Evolutionary conservation across 192 early-diverging fungal species (phyloP).

Genomic region (Coemansia nantahalensis): DNA sequence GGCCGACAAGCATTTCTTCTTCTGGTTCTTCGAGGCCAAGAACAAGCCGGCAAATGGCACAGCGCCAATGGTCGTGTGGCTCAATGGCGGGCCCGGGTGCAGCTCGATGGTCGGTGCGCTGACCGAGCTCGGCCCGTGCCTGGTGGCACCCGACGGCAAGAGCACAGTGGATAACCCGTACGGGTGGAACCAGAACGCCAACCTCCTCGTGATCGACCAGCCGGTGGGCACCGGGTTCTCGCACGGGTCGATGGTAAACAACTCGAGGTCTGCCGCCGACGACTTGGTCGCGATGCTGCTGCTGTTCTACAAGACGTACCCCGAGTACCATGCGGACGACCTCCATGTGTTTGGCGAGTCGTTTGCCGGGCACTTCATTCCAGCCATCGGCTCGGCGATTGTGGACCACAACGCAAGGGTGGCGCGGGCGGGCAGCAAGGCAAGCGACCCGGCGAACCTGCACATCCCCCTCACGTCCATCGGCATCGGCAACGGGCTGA

Average conservation of each 20-base stretch:
- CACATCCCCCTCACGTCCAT: constrained; percentile 62
- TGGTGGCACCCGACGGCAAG: constrained; percentile 65
- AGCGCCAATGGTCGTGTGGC: constrained; percentile 75
- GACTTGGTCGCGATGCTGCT: constrained; percentile 87
- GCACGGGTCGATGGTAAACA: constrained; percentile 66
- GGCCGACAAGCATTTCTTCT: constrained; percentile 78
- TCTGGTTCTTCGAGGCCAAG: constrained; percentile 95
- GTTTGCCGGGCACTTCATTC: constrained; percentile 89
- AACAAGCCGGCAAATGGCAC: constrained; percentile 40
- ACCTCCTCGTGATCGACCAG: constrained; percentile 78
- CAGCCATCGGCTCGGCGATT: constrained; percentile 76
- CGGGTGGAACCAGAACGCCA: constrained; percentile 88
- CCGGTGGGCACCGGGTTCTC: constrained; percentile 88
- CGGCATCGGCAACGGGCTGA: constrained; percentile 87
- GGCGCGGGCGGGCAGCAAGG: no score
- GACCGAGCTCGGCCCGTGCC: constrained; percentile 83
- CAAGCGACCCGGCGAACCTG: no score
- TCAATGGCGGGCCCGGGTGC: constrained; percentile 85
- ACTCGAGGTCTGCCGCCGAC: constrained; percentile 65
- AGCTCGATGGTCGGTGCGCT: constrained; percentile 67
- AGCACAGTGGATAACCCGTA: constrained; percentile 67
- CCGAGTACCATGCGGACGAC: constrained; percentile 65
- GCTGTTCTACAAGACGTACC: constrained; percentile 78
- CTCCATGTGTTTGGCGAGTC: constrained; percentile 90
- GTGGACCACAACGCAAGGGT: constrained; percentile 64